These are phyloP conservation scores for Nephelium lappaceum DNA, from an alignment of 345 rosid genomes.

Conservation along the genomic window DNA sequence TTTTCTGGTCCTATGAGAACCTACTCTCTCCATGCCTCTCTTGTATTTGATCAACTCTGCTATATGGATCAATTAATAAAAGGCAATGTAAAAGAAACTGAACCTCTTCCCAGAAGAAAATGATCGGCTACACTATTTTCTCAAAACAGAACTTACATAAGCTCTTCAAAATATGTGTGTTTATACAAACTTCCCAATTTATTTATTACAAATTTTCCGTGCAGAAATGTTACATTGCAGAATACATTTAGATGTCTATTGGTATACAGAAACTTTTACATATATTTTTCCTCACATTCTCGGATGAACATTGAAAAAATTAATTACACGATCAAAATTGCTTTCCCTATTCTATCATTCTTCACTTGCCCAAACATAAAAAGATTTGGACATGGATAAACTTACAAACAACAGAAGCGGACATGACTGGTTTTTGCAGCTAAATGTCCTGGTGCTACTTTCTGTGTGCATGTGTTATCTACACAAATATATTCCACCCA, in stretches of 20 bases:
- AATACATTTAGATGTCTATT: background rate
- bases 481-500: constrained; percentile 1
- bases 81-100: background rate
- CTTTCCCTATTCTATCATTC: background rate
- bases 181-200: background rate
- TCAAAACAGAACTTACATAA: background rate
- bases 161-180: no score
- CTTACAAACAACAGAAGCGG: background rate
- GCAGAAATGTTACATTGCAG: background rate
- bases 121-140: background rate
- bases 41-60: background rate
- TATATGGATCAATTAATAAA: background rate
- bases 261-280: background rate
- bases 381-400: background rate
- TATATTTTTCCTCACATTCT: background rate
- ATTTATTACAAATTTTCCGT: background rate
- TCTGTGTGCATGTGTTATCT: background rate
- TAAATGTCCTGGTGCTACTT: background rate
- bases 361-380: background rate
- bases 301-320: background rate
- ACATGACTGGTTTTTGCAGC: background rate
- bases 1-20: no score
- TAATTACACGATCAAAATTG: background rate
- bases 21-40: background rate
- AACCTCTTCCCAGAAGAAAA: background rate